These are phyloP conservation scores for Herpetospermum pedunculosum DNA, from an alignment of 306 rosid genomes.

Conservation along the genomic window DNA sequence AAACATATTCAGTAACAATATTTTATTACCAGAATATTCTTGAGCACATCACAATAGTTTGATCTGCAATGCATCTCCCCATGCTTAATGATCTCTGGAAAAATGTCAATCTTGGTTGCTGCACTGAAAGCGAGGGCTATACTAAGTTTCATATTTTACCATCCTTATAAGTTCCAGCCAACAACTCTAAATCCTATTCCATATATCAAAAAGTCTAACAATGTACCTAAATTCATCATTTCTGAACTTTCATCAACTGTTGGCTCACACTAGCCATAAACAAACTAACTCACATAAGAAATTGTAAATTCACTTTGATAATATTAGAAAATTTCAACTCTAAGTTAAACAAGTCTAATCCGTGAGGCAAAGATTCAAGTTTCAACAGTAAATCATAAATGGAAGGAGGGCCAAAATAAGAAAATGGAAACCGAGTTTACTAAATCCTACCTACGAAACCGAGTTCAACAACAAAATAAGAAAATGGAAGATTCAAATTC, in stretches of 20 bases:
- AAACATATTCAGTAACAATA: neutral
- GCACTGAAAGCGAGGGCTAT: neutral
- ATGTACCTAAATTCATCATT: neutral
- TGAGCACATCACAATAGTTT: neutral
- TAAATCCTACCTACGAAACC: too few relatives aligned
- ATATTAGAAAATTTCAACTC: too few relatives aligned
- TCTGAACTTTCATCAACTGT: neutral
- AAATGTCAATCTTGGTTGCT: neutral
- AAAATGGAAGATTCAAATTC: too few relatives aligned
- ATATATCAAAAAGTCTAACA: neutral
- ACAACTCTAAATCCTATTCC: neutral
- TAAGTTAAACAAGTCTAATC: too few relatives aligned
- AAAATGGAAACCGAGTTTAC: too few relatives aligned
- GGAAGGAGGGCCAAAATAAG: too few relatives aligned
- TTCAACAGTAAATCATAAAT: too few relatives aligned
- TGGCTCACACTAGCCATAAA: neutral
- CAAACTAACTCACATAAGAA: neutral
- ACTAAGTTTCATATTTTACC: neutral
- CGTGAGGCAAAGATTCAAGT: too few relatives aligned
- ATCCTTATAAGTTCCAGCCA: neutral
- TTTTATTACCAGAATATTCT: neutral
- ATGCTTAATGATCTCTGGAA: neutral
- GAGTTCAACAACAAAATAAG: too few relatives aligned
- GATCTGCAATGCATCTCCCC: neutral
- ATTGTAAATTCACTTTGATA: too few relatives aligned